These are phyloP conservation scores for Quercus gilva DNA, from an alignment of 306 rosid species.

Conservation along the genomic window DNA sequence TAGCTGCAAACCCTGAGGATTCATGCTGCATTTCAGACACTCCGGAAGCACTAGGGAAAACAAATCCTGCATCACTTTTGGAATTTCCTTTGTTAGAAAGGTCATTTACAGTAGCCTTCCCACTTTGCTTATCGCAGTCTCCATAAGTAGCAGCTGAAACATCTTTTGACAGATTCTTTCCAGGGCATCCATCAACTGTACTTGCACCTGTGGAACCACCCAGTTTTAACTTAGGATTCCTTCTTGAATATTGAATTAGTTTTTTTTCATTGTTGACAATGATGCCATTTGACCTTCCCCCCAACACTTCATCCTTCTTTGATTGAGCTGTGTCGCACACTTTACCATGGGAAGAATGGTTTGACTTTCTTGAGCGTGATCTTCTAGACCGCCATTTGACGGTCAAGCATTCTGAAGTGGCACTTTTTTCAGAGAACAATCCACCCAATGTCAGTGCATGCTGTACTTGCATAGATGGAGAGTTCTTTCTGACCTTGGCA, in stretches of 20 bases:
- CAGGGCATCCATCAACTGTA: conserved; percentile 23
- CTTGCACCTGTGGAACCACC: conserved; percentile 33
- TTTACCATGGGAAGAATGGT: conserved; percentile 29
- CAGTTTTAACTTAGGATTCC: conserved; percentile 61
- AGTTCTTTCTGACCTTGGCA: conserved; percentile 69
- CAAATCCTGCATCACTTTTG: conserved; percentile 30
- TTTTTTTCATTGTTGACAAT: conserved; percentile 33
- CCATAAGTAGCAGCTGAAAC: conserved; percentile 24
- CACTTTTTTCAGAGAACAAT: conserved; percentile 45
- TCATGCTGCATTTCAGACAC: conserved; percentile 40
- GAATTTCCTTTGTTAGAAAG: conserved; percentile 32
- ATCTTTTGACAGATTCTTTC: conserved; percentile 15
- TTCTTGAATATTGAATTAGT: conserved; percentile 78
- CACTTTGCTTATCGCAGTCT: conserved; percentile 29
- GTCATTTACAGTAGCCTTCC: conserved; percentile 22
- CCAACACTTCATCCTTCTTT: conserved; percentile 44
- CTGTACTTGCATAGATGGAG: conserved; percentile 61
- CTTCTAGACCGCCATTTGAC: conserved; percentile 69
- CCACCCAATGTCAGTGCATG: conserved; percentile 62
- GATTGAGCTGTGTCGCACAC: conserved; percentile 34
- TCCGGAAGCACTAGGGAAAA: conserved; percentile 29
- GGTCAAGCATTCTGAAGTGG: conserved; percentile 32
- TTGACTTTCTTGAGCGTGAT: conserved; percentile 71
- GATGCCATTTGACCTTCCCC: conserved; percentile 27
- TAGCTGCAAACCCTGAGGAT: conserved; percentile 31